Evolutionary conservation across 2,329 filamentous ascomycete genomes (phyloP).

Genomic region (Trichoderma oligosporum): DNA sequence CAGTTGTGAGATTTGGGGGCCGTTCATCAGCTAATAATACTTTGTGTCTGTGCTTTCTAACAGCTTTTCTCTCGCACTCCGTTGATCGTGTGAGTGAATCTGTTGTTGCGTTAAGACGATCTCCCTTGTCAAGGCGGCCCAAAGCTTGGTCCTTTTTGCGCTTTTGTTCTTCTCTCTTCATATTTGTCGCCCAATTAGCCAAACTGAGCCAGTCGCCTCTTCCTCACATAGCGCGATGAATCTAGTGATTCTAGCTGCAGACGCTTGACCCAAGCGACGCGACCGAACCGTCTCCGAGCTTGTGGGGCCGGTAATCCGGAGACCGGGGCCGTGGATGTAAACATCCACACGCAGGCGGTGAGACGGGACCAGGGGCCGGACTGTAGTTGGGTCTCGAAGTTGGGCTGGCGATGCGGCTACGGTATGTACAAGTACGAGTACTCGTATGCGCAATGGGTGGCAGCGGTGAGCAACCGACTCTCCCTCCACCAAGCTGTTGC

Average conservation of each 20-base stretch:
- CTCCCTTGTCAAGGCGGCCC: neutral
- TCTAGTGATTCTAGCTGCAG: neutral
- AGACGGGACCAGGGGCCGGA: constrained; percentile 5
- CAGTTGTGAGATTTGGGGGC: no score
- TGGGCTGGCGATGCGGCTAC: constrained; percentile 5
- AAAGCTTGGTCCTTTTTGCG: neutral
- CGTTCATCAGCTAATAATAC: neutral
- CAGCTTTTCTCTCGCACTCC: neutral
- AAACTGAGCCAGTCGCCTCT: neutral
- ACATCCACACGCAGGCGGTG: constrained; percentile 16
- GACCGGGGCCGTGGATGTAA: constrained; percentile 19
- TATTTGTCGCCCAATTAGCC: neutral
- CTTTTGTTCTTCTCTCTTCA: neutral
- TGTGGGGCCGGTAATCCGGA: constrained; percentile 21
- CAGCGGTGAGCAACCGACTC: constrained; percentile 12
- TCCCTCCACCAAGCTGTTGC: neutral
- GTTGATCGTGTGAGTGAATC: neutral
- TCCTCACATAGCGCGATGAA: neutral
- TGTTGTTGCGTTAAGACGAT: neutral
- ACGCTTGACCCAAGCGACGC: neutral
- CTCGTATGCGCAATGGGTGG: constrained; percentile 5
- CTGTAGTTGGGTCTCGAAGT: constrained; percentile 5
- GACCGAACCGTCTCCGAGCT: constrained; percentile 16
- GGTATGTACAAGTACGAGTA: no score
- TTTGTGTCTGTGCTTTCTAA: neutral